Conservation (phyloP, 164 flowering plant genomes). For the Magnolia kwangsiensis region DNA sequence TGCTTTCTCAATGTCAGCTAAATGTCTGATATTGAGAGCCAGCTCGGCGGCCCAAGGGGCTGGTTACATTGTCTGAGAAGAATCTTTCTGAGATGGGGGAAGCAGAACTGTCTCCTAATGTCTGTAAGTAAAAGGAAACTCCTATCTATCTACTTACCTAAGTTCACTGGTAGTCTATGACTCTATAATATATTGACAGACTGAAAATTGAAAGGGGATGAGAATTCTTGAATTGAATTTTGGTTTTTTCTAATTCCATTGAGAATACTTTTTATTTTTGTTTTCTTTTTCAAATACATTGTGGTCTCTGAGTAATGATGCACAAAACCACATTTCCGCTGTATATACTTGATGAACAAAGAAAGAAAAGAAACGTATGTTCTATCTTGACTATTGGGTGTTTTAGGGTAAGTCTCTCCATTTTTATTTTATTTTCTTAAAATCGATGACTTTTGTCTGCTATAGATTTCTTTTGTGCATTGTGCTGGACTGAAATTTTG, state of each 20-base stretch:
- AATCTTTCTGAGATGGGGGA: slow-evolving; percentile 5
- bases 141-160: background rate
- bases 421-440: too few species aligned
- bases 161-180: background rate
- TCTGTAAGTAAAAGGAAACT: slow-evolving; percentile 34
- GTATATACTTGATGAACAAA: too few species aligned
- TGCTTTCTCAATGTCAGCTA: slow-evolving; percentile 9
- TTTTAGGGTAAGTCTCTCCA: too few species aligned
- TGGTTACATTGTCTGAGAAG: slow-evolving; percentile 3
- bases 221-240: background rate
- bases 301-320: too few species aligned
- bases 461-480: too few species aligned
- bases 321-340: too few species aligned
- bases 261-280: background rate
- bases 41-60: background rate
- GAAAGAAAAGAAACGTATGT: too few species aligned
- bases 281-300: background rate
- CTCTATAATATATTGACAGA: background rate
- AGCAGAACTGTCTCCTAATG: slow-evolving; percentile 13
- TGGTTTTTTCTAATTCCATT: background rate
- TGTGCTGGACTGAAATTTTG: too few species aligned
- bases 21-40: slow-evolving; percentile 2
- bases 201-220: background rate
- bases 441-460: too few species aligned
- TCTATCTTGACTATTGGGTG: too few species aligned